Percentiles rank a stretch among this genome's conserved stretches.
Evolutionary conservation across 1,284 basidiomycete species (phyloP).

Genomic region (Kwoniella shivajii): DNA sequence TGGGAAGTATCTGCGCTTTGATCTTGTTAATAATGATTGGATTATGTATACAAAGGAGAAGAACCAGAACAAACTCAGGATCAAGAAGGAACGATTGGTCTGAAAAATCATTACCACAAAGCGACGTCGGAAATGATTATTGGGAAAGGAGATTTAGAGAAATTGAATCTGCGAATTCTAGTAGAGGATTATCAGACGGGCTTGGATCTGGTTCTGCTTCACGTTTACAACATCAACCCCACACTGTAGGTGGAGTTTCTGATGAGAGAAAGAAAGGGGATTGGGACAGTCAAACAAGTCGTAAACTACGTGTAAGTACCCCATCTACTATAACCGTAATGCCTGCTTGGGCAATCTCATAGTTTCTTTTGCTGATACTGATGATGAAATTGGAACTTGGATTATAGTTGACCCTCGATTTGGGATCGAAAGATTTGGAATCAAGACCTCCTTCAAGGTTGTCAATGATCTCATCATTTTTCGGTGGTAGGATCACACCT

Average conservation of each 20-base stretch:
- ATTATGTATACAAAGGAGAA: slow-evolving; percentile 9
- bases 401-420: slow-evolving; percentile 21
- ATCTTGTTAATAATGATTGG: slow-evolving; percentile 5
- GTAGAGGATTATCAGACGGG: too few species aligned
- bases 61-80: neutral
- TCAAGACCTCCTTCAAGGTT: slow-evolving; percentile 18
- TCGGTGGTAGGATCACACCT: slow-evolving; percentile 9
- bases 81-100: neutral
- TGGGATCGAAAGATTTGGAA: slow-evolving; percentile 18
- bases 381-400: too few species aligned
- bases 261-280: slow-evolving; percentile 4
- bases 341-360: too few species aligned
- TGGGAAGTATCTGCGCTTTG: slow-evolving; percentile 15
- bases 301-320: slow-evolving; percentile 16
- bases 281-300: slow-evolving; percentile 11
- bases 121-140: slow-evolving; percentile 14
- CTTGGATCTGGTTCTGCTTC: too few species aligned
- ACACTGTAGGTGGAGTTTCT: neutral
- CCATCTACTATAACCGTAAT: neutral
- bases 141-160: slow-evolving; percentile 30
- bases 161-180: slow-evolving; percentile 19
- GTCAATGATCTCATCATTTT: slow-evolving; percentile 25
- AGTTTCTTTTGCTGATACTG: neutral
- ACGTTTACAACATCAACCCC: too few species aligned
- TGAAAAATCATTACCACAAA: neutral